These are phyloP conservation scores for Persicaria maculosa DNA, from an alignment of 148 eudicot genomes.

Conservation along the genomic window DNA sequence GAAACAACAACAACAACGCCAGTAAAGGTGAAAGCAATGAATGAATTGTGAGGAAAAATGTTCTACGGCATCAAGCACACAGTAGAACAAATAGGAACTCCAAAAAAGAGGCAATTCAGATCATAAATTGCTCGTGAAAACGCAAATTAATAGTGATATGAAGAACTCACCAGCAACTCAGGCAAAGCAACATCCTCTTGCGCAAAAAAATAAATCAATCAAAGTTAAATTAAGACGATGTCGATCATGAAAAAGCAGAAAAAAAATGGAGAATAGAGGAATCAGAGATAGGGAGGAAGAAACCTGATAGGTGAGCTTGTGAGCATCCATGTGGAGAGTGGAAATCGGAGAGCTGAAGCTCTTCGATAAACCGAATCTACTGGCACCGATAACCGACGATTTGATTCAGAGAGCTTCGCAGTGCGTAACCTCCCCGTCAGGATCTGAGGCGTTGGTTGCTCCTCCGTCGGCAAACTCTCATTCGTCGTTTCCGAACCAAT, in stretches of 20 bases:
- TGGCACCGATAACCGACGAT: constrained; percentile 30
- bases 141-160: constrained; percentile 1
- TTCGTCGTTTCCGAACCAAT: neutral
- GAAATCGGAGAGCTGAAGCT: constrained; percentile 31
- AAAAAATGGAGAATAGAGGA: neutral
- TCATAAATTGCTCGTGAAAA: neutral
- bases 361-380: constrained; percentile 30
- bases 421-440: constrained; percentile 24
- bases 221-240: neutral
- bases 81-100: neutral
- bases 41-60: too few species aligned
- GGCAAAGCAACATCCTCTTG: constrained; percentile 55
- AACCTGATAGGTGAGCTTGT: constrained; percentile 34
- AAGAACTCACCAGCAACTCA: constrained; percentile 65
- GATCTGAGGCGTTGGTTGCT: neutral
- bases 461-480: neutral
- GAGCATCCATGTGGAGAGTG: constrained; percentile 51
- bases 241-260: neutral
- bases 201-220: constrained; percentile 1
- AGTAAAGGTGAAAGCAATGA: too few species aligned
- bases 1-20: too few species aligned
- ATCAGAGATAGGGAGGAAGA: neutral
- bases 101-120: neutral
- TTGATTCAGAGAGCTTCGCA: constrained; percentile 78
- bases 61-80: constrained; percentile 1